These are phyloP conservation scores for Ambrosia trifida DNA, from an alignment of 129 eudicot species.

Conservation along the genomic window DNA sequence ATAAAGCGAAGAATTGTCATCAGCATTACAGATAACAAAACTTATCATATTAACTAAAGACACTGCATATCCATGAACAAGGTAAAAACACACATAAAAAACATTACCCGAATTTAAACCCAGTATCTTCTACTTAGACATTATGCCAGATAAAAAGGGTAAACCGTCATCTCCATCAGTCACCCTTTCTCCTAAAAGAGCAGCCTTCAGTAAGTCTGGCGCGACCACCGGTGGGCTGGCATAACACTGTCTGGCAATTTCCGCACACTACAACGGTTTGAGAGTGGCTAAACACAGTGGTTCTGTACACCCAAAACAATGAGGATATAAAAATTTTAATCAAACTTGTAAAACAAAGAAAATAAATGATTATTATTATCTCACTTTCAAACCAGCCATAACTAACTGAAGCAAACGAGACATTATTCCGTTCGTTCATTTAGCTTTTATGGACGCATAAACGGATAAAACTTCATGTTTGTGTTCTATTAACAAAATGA, in stretches of 20 bases:
- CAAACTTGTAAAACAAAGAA: neutral
- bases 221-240: slow-evolving; percentile 56
- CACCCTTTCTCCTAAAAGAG: slow-evolving; percentile 50
- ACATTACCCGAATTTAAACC: slow-evolving; percentile 15
- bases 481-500: no score
- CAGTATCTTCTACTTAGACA: slow-evolving; percentile 21
- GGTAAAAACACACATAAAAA: slow-evolving; percentile 13
- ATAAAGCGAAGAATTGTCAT: slow-evolving; percentile 2
- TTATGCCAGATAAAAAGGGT: neutral
- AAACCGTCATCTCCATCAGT: slow-evolving; percentile 19
- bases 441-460: no score
- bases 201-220: slow-evolving; percentile 49
- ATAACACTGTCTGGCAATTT: slow-evolving; percentile 48
- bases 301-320: slow-evolving; percentile 19
- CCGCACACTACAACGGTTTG: slow-evolving; percentile 55
- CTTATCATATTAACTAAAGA: slow-evolving; percentile 22
- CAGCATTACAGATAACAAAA: slow-evolving; percentile 13
- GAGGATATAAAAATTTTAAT: neutral
- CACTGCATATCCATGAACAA: slow-evolving; percentile 14
- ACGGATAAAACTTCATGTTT: no score
- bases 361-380: no score
- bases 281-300: slow-evolving; percentile 52
- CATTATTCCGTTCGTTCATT: no score
- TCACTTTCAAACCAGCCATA: no score
- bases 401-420: no score